Base-by-base conservation (phyloP, 2,329 filamentous ascomycete species). In the Botrytis squamosa region DNA sequence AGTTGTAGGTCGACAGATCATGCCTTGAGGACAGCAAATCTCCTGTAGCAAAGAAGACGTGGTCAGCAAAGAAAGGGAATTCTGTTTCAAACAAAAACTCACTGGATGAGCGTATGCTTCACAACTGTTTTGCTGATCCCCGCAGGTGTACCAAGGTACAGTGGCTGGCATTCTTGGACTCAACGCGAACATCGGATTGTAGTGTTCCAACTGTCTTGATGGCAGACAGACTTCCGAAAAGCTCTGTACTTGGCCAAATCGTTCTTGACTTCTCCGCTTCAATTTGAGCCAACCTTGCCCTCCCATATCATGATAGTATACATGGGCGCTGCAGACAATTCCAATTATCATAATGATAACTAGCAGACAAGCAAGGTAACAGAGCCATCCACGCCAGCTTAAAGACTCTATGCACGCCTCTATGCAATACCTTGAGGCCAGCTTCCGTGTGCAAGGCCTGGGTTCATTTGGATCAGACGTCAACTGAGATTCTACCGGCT, bases 91-190 rank as follows among this genome's bases (percentile, higher is more conserved):
- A 4, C 3, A 9, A 42, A 38, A 12, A 71, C 78, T 75, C 65
- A 80, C 80, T 49, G 77, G 77, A 59, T 78, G 79, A n/a, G 73
- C 72, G 55, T 74, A 78, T 55, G 74, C 75, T 70, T 78, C 76
- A 64, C 80, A 81, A 38, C 78, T 79, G 16, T 79, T 75, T 42
- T 76, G 72, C 63, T 81, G 80, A 73, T 81, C 79, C 4, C 79
- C 79, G 67, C 80, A 80, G 8, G 71, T 75, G 67, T 78, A 79
- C 65, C 72, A 81, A 25, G 80, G 80, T 25, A 80, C 74, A 64
- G n/a, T 42, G 25, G 46, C 67, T 46, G 60, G 69, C 29, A 44
- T 67, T 72, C 72, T 60, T 46, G 9, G 29, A 44, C 14, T 67
- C 52, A 72, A 29, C 20, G 57, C 49, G 22, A 75, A 74, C 3